phyloP scores from a whole-genome alignment of 2,329 filamentous ascomycete species.

The Coniochaeta sp. region DNA sequence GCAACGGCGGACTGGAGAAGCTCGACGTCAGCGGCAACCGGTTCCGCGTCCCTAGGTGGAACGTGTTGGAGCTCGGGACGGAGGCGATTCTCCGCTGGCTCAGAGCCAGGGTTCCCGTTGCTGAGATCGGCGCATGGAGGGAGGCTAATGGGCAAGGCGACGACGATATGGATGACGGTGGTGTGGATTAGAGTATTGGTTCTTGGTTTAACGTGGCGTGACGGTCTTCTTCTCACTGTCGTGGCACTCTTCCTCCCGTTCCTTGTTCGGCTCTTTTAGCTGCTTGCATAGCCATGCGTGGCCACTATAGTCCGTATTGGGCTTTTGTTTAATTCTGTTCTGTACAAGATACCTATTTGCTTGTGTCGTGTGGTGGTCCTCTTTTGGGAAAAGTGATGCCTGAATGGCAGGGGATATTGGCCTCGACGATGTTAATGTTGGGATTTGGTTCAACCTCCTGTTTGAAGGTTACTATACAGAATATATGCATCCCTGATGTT shows the following conservation, averaged over 20 bases:
- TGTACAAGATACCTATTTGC: neutral
- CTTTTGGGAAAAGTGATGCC: neutral
- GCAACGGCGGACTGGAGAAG: conserved; percentile 46
- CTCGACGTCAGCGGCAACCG: conserved; percentile 79
- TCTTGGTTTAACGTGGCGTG: too few species aligned
- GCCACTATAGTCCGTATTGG: neutral
- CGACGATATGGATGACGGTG: conserved; percentile 16
- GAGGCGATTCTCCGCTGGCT: conserved; percentile 79
- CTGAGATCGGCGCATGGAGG: conserved; percentile 51
- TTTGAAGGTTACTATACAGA: too few species aligned
- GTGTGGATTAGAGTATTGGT: neutral
- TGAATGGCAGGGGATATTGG: neutral
- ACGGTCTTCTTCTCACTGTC: neutral
- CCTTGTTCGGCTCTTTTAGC: neutral
- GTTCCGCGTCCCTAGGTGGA: conserved; percentile 81
- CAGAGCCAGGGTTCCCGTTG: conserved; percentile 63
- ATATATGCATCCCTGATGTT: too few species aligned
- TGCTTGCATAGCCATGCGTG: neutral
- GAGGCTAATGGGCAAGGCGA: conserved; percentile 30
- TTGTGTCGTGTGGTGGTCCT: neutral
- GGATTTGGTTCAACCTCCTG: too few species aligned
- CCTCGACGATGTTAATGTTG: neutral
- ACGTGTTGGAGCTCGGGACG: conserved; percentile 78
- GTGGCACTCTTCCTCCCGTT: neutral
- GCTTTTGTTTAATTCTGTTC: neutral